Conservation (phyloP, 805 yeast genomes). For the Yamadazyma laniorum region DNA sequence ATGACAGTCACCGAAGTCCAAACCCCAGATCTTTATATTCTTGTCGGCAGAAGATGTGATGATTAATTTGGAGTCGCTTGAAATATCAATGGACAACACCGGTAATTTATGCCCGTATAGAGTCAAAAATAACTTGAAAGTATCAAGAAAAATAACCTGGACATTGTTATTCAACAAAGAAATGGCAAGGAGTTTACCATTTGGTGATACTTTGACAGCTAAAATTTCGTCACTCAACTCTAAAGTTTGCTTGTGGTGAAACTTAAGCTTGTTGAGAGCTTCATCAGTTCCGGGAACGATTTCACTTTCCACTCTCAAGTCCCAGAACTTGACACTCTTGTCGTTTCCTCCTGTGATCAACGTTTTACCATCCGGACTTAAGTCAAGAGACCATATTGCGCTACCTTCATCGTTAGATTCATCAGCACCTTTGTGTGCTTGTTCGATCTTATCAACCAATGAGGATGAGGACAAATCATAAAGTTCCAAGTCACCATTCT, state of each 20-base stretch:
- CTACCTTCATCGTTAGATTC: conserved; percentile 31
- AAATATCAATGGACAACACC: conserved; percentile 87
- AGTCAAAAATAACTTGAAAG: conserved; percentile 82
- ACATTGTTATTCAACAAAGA: conserved; percentile 92
- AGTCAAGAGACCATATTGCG: conserved; percentile 88
- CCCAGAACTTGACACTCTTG: conserved; percentile 87
- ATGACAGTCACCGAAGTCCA: conserved; percentile 99
- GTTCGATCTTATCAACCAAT: conserved; percentile 61
- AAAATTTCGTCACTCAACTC: conserved; percentile 86
- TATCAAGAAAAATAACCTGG: conserved; percentile 84
- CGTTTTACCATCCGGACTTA: conserved; percentile 80
- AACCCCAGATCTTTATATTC: conserved; percentile 96
- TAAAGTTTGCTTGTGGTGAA: conserved; percentile 75
- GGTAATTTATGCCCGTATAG: conserved; percentile 96
- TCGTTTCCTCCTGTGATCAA: conserved; percentile 94
- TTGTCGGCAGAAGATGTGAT: conserved; percentile 96
- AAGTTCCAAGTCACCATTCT: conserved; percentile 78
- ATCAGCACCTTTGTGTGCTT: conserved; percentile 59
- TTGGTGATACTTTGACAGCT: conserved; percentile 77
- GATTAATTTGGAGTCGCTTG: conserved; percentile 81
- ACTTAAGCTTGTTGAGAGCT: conserved; percentile 51
- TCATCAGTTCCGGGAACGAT: conserved; percentile 65
- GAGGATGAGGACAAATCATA: conserved; percentile 85
- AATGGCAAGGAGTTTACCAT: conserved; percentile 71
- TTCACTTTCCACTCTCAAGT: conserved; percentile 64